Conservation (phyloP, 352 stramenopile genomes). For the Discostella stelligera region DNA sequence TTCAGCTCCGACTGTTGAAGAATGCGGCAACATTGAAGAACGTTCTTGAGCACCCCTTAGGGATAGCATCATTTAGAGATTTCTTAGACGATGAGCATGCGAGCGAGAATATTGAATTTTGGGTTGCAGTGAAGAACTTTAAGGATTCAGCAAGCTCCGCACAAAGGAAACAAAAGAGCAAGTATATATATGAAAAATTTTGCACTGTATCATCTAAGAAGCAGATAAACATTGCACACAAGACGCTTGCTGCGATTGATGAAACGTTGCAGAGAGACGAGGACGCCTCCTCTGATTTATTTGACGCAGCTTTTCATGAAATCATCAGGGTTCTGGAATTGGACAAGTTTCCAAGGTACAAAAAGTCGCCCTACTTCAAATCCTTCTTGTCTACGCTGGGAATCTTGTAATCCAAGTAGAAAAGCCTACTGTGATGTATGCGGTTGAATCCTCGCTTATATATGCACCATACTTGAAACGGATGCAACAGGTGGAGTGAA, state of each 20-base stretch:
- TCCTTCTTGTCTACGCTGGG: slow-evolving; percentile 11
- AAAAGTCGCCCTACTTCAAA: slow-evolving; percentile 44
- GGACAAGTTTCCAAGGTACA: slow-evolving; percentile 59
- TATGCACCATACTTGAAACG: too few relatives aligned
- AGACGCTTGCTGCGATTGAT: slow-evolving; percentile 37
- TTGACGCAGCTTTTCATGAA: slow-evolving; percentile 40
- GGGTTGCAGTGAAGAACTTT: slow-evolving; percentile 38
- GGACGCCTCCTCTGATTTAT: slow-evolving; percentile 34
- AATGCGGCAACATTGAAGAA: slow-evolving; percentile 44
- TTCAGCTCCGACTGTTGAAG: slow-evolving; percentile 50
- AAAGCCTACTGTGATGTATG: too few relatives aligned
- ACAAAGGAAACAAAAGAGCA: slow-evolving; percentile 29
- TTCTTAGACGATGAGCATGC: slow-evolving; percentile 54
- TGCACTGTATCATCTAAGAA: slow-evolving; percentile 35
- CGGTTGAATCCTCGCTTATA: too few relatives aligned
- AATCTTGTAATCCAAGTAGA: slow-evolving; percentile 2
- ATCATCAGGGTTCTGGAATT: slow-evolving; percentile 53
- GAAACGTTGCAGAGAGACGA: slow-evolving; percentile 12
- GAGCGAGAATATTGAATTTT: slow-evolving; percentile 64
- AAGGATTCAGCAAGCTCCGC: neutral
- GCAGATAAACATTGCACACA: slow-evolving; percentile 51
- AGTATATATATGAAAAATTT: slow-evolving; percentile 43
- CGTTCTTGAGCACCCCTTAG: slow-evolving; percentile 44
- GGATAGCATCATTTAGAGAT: slow-evolving; percentile 36
- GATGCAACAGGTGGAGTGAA: too few relatives aligned